These are phyloP conservation scores for Dalbergia cultrata DNA, from an alignment of 306 rosid species.

Conservation along the genomic window DNA sequence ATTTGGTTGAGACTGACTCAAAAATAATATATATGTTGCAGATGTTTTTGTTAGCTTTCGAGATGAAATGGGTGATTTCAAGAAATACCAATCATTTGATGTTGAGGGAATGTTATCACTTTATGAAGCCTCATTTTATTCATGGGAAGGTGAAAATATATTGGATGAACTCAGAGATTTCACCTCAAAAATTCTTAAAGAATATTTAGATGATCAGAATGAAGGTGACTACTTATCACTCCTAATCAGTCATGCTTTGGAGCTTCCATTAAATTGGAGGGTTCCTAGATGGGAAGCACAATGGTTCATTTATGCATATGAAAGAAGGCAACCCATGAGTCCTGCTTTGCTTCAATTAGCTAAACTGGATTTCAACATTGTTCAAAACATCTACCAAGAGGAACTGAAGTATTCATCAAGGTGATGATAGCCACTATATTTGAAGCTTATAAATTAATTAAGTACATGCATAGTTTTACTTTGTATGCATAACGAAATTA, in stretches of 20 bases:
- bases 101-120: conserved; percentile 34
- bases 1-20: too few relatives aligned
- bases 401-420: conserved; percentile 21
- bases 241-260: too few relatives aligned
- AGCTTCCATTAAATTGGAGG: too few relatives aligned
- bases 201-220: background rate
- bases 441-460: too few relatives aligned
- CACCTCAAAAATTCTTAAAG: background rate
- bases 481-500: too few relatives aligned
- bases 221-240: background rate
- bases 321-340: too few relatives aligned
- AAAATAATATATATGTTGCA: background rate
- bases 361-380: background rate
- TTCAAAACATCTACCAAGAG: conserved; percentile 5
- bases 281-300: too few relatives aligned
- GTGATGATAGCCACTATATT: background rate
- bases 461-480: too few relatives aligned
- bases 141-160: conserved; percentile 40
- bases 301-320: too few relatives aligned
- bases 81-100: background rate
- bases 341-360: too few relatives aligned
- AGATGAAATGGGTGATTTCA: conserved; percentile 35
- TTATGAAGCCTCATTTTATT: conserved; percentile 48
- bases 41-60: conserved; percentile 40
- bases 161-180: conserved; percentile 44